These are phyloP conservation scores for Abrus precatorius DNA, from an alignment of 306 rosid species.

Conservation along the genomic window DNA sequence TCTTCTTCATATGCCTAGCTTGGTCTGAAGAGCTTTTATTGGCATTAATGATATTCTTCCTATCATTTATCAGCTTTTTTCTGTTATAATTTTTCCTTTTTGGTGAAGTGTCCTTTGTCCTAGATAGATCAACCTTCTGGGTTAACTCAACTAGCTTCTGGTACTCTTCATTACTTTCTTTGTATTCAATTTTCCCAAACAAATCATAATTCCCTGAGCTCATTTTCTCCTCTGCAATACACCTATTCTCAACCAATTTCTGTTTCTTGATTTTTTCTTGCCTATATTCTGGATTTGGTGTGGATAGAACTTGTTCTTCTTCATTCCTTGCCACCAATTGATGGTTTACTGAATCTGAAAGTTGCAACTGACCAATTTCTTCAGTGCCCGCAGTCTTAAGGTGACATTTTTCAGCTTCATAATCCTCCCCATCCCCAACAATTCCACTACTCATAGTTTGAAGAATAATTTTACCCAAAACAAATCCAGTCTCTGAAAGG, in stretches of 20 bases:
- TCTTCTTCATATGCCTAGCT: constrained; percentile 46
- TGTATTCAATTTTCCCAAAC: constrained; percentile 34
- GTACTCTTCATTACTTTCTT: constrained; percentile 41
- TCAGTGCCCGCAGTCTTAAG: constrained; percentile 36
- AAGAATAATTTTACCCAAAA: constrained; percentile 77
- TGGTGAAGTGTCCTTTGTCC: constrained; percentile 26
- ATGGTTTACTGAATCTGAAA: constrained; percentile 46
- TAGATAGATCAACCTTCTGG: constrained; percentile 41
- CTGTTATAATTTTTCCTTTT: constrained; percentile 29
- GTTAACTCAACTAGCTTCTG: constrained; percentile 35
- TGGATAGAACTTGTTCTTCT: constrained; percentile 37
- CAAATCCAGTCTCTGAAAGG: constrained; percentile 70
- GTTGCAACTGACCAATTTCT: constrained; percentile 45
- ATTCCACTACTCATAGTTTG: constrained; percentile 70
- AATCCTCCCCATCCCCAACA: constrained; percentile 48
- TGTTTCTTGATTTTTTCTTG: constrained; percentile 54
- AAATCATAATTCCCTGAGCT: constrained; percentile 24
- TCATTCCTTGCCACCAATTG: constrained; percentile 45
- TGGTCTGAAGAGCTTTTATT: constrained; percentile 29
- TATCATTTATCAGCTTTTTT: constrained; percentile 42
- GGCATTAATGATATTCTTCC: constrained; percentile 35
- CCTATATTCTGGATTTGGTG: constrained; percentile 42
- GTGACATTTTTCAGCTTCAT: constrained; percentile 50
- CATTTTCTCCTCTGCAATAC: constrained; percentile 43
- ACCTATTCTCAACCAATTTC: constrained; percentile 48